A percentile compares a stretch with the other conserved stretches of the same genome.
Conservation (phyloP, 2,329 filamentous ascomycete species). For the Aspergillus fumigatiaffinis region DNA sequence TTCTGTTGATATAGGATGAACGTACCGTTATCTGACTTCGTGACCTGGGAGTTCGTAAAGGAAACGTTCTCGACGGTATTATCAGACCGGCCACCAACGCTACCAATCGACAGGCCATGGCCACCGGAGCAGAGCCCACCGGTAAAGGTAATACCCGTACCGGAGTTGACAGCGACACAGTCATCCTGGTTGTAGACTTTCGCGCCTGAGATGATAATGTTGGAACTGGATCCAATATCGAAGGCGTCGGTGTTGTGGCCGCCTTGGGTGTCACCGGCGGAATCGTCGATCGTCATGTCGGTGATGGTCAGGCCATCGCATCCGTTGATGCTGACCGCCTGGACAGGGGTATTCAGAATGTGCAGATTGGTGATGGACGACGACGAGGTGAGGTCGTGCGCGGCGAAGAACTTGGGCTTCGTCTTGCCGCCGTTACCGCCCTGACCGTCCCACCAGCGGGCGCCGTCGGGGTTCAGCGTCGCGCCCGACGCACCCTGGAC, state of each 20-base stretch:
- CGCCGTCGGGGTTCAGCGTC: constrained; percentile 54
- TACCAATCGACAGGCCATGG: constrained; percentile 33
- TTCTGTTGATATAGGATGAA: neutral
- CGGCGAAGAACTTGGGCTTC: constrained; percentile 63
- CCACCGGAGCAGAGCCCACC: constrained; percentile 41
- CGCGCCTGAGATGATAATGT: constrained; percentile 51
- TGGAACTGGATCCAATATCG: constrained; percentile 50
- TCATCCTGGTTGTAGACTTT: constrained; percentile 60
- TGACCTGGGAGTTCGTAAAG: constrained; percentile 48
- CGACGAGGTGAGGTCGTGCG: constrained; percentile 29
- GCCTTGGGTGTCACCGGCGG: constrained; percentile 46
- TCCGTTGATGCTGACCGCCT: constrained; percentile 37
- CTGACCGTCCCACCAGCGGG: constrained; percentile 59
- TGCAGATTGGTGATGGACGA: constrained; percentile 30
- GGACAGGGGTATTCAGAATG: constrained; percentile 33
- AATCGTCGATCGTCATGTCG: constrained; percentile 55
- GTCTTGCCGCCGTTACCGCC: constrained; percentile 58
- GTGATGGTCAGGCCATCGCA: constrained; percentile 49
- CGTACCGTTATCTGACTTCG: constrained; percentile 36
- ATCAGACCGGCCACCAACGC: constrained; percentile 45
- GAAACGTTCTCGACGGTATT: constrained; percentile 52
- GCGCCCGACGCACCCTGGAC: constrained; percentile 45
- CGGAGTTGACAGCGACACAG: constrained; percentile 57
- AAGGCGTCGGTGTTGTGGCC: constrained; percentile 57
- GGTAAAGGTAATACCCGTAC: constrained; percentile 46